Percentiles rank a stretch among this genome's conserved stretches.
These are phyloP conservation scores for Corchorus olitorius DNA, from an alignment of 345 rosid species.

Conservation along the genomic window DNA sequence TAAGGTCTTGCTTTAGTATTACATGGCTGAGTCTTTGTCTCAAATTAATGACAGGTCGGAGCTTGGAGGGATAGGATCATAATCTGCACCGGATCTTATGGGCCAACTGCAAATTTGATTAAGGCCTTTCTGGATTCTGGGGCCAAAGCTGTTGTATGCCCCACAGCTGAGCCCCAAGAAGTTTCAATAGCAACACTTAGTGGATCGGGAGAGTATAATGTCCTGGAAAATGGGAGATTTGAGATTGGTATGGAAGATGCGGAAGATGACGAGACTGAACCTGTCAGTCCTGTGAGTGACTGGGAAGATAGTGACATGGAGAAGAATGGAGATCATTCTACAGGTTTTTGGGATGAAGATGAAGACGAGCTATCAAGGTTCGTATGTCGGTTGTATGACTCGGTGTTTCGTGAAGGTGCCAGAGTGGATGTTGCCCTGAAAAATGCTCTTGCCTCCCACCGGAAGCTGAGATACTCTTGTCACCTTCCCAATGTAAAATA, in stretches of 20 bases:
- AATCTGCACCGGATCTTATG: slow-evolving; percentile 80
- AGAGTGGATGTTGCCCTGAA: slow-evolving; percentile 73
- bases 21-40: slow-evolving; percentile 18
- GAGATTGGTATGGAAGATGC: slow-evolving; percentile 94
- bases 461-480: slow-evolving; percentile 70
- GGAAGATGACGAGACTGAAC: slow-evolving; percentile 69
- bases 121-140: slow-evolving; percentile 82
- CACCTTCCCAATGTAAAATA: slow-evolving; percentile 68
- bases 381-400: slow-evolving; percentile 67
- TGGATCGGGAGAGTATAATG: slow-evolving; percentile 53
- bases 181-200: slow-evolving; percentile 45
- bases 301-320: slow-evolving; percentile 95
- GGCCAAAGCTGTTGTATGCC: slow-evolving; percentile 83
- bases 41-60: slow-evolving; percentile 58
- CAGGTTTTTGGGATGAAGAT: slow-evolving; percentile 71
- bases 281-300: slow-evolving; percentile 73
- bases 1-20: not conserved
- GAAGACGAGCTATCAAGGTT: slow-evolving; percentile 78
- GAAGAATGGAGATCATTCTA: slow-evolving; percentile 34
- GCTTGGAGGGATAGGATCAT: slow-evolving; percentile 98
- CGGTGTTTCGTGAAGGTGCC: slow-evolving; percentile 64
- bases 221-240: slow-evolving; percentile 68
- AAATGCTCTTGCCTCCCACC: slow-evolving; percentile 67
- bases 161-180: slow-evolving; percentile 71
- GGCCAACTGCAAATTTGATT: slow-evolving; percentile 62